Evolutionary conservation across 176 grass and related monocot species (phyloP), one percentile per base, ranked within the genome.

Genomic region (Zea mays): DNA sequence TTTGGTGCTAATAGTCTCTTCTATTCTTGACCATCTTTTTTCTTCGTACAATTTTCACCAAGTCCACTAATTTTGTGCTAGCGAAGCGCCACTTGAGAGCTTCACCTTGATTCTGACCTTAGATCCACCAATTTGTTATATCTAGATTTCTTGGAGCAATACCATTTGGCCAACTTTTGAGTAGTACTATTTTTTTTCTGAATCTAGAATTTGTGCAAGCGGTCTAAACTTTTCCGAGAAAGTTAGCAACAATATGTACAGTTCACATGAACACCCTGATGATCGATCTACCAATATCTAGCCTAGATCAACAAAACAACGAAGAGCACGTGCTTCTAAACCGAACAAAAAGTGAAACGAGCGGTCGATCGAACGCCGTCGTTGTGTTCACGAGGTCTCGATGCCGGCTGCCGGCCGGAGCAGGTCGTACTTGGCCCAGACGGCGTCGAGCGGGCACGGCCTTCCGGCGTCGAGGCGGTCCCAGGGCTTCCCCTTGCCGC

Each of bases 401-500:
- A 89, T 81, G 8, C 59, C 72, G 66, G 43, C 43, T 11, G 68
- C 72, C 11, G 86, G 81, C 0, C 81, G 81, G 46, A 87, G 92
- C 48, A 97, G 72, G 72, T 97, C 93, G 73, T 91, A 97, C 20
- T 90, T 92, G 7, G 90, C 80, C 93, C 93, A 97, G 36, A 97
- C 84, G 14, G 86, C 80, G 49, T 97, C 93, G 67, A 97, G 65
- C 2, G 93, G 90, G 88, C 93, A 97, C 1, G 90, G 90, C 12
- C 81, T 58, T 0, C 73, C 81, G n/a, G 88, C 87, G 62, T 88
- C 84, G 11, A 97, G 77, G 40, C 90, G 56, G 16, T 91, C 88
- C 93, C 93, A 97, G 0, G 93, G 93, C 78, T 97, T 97, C 6
- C 93, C 93, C 51, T 90, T 93, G 27, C 93, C 93, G 81, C 93